Evolutionary conservation across 495 filamentous ascomycete species (phyloP), one percentile per base, ranked within the genome.

Genomic region (Penicillium argentinense): DNA sequence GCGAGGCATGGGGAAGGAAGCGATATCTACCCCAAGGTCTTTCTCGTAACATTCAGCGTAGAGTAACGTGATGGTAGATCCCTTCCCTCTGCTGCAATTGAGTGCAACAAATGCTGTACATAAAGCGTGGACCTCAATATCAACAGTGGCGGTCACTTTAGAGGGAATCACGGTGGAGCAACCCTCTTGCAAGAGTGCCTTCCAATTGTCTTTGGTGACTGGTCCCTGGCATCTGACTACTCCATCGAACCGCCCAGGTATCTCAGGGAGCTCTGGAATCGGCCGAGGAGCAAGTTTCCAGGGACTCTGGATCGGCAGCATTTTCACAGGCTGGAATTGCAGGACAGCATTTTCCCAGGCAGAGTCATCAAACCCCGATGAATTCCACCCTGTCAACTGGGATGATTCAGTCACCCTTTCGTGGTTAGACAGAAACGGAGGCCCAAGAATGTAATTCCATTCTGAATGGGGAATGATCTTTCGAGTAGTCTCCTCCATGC

Each of bases 31-130:
- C 13, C 48, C 56, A 3, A 49, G 55, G 4, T 55, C 48, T 30
- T 57, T 45, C 45, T 65, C 58, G 28, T 55, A 62, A 24, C 56
- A 62, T 14, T 64, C 58, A 3, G 62, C 51, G 23, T 58, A 62
- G 0, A 48, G 45, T 4, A 65, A 21, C 0, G 32, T 39, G 17
- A 62, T 43, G 2, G 34, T 34, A 5, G 56, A 42, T 4, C 45
- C 50, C 2, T 50, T 39, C 11, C 56, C 54, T 9, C 40, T 49
- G 1, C 46, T 22, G 34, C 54, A 60, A 18, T 36, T 16, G 13
- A 66, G 28, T 9, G 42, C 32, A 32, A 62, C 17, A 19, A 62
- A 66, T 8, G 42, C 62, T 1, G 59, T 62, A 9, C 45, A 50
- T 27, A 56, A 45, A 4, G 43, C 34, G n/a, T 36, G 9, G 24